Evolutionary conservation across 2,329 filamentous ascomycete genomes (phyloP), one percentile per base, ranked within the genome.

Genomic region (Verticillium alfalfae): DNA sequence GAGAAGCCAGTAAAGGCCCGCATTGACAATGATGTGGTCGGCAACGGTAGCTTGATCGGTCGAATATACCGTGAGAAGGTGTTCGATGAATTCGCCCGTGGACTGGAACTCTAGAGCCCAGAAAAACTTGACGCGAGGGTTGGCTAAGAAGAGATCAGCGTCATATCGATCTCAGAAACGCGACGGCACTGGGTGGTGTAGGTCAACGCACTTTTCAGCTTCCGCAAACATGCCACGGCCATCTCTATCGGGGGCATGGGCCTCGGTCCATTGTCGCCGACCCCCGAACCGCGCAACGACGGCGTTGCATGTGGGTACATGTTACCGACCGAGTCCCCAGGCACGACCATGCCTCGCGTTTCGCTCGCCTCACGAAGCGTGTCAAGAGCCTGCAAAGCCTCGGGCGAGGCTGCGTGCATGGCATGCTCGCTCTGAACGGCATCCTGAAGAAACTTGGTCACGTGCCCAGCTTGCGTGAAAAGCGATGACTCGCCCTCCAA

Each of bases 381-480:
- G 3, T 68, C 61, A 8, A 70, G 54, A 6, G 66, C 62, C 0
- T 65, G 60, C 15, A 59, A 60, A 64, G 69, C 69, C 41, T 69
- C 68, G 1, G 60, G 56, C 0, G 65, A 64, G 9, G 69, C 59
- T 8, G 68, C 62, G 2, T 62, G 55, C 1, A 61, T 60, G 5
- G 61, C 59, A 6, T 60, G 63, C 52, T 62, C 66, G 55, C 39
- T 63, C 22, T 39, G 3, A 34, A 70, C 61, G 31, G 65, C 59
- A 38, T 59, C 54, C 6, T 49, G 63, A 2, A 70, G 64, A 36
- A 70, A 69, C 31, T 34, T 63, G 8, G 63, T 65, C 1, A 67
- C 69, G 18, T 68, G 68, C 2, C 66, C 65, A 1, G 68, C 64
- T 15, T 69, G 68, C 1, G 68, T 64, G 9, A 64, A 66, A 1